Conservation (phyloP, 768 basidiomycete species). For the Termitomyces sp. region DNA sequence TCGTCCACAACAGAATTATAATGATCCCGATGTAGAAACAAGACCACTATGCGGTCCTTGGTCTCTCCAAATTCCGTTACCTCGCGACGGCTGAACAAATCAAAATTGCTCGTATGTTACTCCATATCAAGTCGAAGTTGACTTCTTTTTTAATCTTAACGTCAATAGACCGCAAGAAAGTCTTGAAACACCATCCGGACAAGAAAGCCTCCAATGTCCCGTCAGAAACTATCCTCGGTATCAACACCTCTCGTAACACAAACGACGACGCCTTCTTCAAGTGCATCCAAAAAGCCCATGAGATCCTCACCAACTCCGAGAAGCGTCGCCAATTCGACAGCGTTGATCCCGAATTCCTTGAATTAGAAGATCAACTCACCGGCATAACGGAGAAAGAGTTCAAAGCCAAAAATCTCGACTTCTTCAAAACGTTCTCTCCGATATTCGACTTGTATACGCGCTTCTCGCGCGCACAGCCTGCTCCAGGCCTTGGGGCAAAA, state of each 20-base stretch:
- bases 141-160: neutral
- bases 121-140: neutral
- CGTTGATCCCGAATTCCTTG: conserved; percentile 75
- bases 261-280: conserved; percentile 99
- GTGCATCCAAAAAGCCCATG: conserved; percentile 98
- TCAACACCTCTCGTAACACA: conserved; percentile 65
- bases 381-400: conserved; percentile 45
- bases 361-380: conserved; percentile 76
- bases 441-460: conserved; percentile 90
- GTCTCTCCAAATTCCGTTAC: conserved; percentile 86
- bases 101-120: conserved; percentile 84
- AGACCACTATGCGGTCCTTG: conserved; percentile 97
- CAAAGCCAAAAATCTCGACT: conserved; percentile 56
- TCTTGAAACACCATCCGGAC: conserved; percentile 94
- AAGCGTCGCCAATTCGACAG: conserved; percentile 95
- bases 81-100: conserved; percentile 88
- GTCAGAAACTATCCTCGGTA: conserved; percentile 33
- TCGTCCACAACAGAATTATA: neutral
- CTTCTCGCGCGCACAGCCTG: conserved; percentile 83
- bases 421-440: conserved; percentile 72
- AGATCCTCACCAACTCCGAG: conserved; percentile 83
- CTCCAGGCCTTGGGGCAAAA: conserved; percentile 70
- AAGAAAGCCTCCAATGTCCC: conserved; percentile 62
- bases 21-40: conserved; percentile 63
- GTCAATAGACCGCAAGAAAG: conserved; percentile 87